Evolutionary conservation across 768 basidiomycete genomes (phyloP), one percentile per base, ranked within the genome.

Genomic region (Lactifluus volemus): DNA sequence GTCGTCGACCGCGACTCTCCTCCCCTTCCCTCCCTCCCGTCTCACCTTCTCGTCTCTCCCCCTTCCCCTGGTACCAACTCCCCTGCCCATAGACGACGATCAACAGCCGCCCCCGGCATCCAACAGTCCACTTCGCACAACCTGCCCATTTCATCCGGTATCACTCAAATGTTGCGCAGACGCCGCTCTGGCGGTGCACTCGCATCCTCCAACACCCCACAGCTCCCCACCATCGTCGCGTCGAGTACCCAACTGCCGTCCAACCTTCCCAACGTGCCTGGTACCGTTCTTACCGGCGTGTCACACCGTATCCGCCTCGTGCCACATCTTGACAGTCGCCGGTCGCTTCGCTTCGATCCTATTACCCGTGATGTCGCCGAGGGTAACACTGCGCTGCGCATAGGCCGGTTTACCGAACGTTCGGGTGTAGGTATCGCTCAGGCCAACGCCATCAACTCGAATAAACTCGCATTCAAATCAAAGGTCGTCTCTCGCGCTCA

Each of bases 401-500:
- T 98, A 64, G 96, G 96, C 3, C 84, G 96, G 45, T 98, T 96
- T 80, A 98, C 93, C 1, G 96, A 98, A 70, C 82, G 86, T 57
- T 83, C 85, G 7, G 87, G 85, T 15, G 72, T 84, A 9, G 85
- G 83, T 21, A 73, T 85, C 57, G 78, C 83, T 17, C 82, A 84
- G 15, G 81, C 84, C 63, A 84, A 86, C 67, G 81, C 88, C 25
- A 74, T 83, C 38, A 84, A 82, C 50, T 83, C 87, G 39, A 86
- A 85, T 73, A 93, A 94, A 70, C 85, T 98, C 51, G 94, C 93
- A 0, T 98, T 98, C 81, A 89, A 90, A 74, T 85, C 83, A 72
- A 98, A 98, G 73, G 96, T 98, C 72, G 95, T 98, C 68, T 91
- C 88, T 44, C 80, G 96, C 42, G 85, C 88, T 0, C 96, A 98